Evolutionary conservation across 108 stramenopile species (phyloP).

Genomic region (Stephanodiscus minutulus): DNA sequence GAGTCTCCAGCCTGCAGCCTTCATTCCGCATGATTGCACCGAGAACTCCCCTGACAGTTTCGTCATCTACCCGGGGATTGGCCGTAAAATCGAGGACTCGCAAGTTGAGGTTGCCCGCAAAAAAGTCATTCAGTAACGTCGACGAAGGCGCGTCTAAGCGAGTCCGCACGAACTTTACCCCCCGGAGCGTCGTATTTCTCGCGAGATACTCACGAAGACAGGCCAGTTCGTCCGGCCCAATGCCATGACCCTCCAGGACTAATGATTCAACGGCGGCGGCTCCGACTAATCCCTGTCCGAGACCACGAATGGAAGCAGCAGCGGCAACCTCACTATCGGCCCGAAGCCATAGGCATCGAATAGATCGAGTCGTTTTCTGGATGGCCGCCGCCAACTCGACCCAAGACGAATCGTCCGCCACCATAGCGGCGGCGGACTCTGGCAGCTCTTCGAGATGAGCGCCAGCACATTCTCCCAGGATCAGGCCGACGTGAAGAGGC

Average conservation of each 20-base stretch:
- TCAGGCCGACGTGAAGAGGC: background rate
- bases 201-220: constrained; percentile 21
- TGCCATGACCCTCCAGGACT: background rate
- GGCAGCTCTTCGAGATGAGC: background rate
- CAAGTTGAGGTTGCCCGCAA: constrained; percentile 17
- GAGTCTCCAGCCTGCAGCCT: constrained; percentile 17
- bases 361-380: background rate
- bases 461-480: background rate
- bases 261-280: background rate
- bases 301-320: background rate
- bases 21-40: constrained; percentile 18
- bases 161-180: constrained; percentile 31
- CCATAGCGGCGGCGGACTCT: background rate
- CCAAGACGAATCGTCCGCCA: background rate
- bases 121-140: constrained; percentile 15
- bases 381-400: background rate
- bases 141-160: constrained; percentile 19
- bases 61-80: constrained; percentile 23
- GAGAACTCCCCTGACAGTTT: constrained; percentile 16
- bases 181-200: constrained; percentile 27
- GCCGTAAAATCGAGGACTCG: constrained; percentile 29
- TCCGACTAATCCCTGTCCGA: background rate
- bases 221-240: background rate
- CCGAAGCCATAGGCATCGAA: background rate
- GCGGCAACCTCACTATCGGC: background rate